These are phyloP conservation scores for Alternaria viburni DNA, from an alignment of 2,329 filamentous ascomycete species.

Conservation along the genomic window DNA sequence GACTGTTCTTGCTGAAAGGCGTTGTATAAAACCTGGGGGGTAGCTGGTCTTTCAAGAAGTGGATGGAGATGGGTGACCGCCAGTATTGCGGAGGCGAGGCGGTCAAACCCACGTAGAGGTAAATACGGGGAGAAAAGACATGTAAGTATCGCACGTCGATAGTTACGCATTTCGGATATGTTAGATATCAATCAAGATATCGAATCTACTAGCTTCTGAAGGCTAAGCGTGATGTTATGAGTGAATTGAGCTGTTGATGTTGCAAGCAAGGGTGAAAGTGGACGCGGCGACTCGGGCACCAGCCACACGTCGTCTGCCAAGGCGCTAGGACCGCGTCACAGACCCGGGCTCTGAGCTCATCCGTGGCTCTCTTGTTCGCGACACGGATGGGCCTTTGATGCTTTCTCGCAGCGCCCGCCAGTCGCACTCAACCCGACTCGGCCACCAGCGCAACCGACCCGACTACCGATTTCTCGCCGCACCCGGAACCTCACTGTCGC, in stretches of 20 bases:
- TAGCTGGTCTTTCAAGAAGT: background rate
- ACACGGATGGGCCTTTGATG: constrained; percentile 26
- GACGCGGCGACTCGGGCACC: background rate
- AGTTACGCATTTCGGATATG: constrained; percentile 22
- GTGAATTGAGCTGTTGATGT: background rate
- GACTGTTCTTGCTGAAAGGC: constrained; percentile 1
- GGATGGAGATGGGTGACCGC: background rate
- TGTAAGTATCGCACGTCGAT: constrained; percentile 9
- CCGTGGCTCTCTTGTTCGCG: constrained; percentile 20
- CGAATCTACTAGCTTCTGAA: background rate
- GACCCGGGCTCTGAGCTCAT: constrained; percentile 10
- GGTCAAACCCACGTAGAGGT: background rate
- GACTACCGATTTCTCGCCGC: background rate
- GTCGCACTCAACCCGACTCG: constrained; percentile 27
- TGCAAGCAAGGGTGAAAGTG: background rate
- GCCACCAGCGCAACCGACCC: constrained; percentile 11
- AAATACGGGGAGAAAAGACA: constrained; percentile 7
- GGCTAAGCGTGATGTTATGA: background rate
- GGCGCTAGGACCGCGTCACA: constrained; percentile 20
- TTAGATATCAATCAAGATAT: constrained; percentile 12
- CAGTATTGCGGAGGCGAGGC: background rate
- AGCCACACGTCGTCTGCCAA: constrained; percentile 13
- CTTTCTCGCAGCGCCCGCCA: constrained; percentile 23
- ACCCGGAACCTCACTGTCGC: background rate
- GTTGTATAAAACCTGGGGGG: background rate